These are phyloP conservation scores for Solanum hybrid DNA, from an alignment of 305 asterid species.

Conservation along the genomic window DNA sequence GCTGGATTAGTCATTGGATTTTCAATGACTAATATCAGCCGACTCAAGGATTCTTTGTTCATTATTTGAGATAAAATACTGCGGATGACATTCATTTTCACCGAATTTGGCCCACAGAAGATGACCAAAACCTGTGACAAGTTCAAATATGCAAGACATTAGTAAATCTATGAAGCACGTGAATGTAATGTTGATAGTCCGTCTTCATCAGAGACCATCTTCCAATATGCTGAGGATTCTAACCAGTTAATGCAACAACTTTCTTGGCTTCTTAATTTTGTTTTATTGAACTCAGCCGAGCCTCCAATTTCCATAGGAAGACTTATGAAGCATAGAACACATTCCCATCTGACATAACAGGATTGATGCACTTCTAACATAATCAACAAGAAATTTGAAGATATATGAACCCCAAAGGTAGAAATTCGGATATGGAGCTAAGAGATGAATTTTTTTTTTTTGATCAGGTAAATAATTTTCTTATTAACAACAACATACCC, in stretches of 20 bases:
- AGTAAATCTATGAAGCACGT: neutral
- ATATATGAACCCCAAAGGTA: neutral
- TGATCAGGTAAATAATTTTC: neutral
- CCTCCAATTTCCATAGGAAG: neutral
- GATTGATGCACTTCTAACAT: neutral
- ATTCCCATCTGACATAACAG: neutral
- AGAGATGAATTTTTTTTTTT: neutral
- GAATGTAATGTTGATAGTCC: neutral
- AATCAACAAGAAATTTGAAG: neutral
- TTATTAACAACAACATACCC: neutral
- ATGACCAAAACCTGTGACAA: conserved; percentile 52
- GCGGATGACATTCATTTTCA: conserved; percentile 59
- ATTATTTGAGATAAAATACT: conserved; percentile 27
- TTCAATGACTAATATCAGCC: conserved; percentile 62
- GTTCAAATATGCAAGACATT: neutral
- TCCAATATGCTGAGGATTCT: neutral
- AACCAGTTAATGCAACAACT: neutral
- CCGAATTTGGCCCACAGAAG: conserved; percentile 39
- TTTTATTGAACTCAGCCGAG: neutral
- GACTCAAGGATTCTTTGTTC: conserved; percentile 42
- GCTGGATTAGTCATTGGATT: conserved; percentile 67
- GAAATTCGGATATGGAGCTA: neutral
- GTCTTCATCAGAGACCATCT: neutral
- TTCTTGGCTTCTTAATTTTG: neutral
- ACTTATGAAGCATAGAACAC: neutral